A percentile compares a stretch with the other conserved stretches of the same genome.
phyloP scores from a whole-genome alignment of 2,329 filamentous ascomycete genomes.

The Diplodia scrobiculata region DNA sequence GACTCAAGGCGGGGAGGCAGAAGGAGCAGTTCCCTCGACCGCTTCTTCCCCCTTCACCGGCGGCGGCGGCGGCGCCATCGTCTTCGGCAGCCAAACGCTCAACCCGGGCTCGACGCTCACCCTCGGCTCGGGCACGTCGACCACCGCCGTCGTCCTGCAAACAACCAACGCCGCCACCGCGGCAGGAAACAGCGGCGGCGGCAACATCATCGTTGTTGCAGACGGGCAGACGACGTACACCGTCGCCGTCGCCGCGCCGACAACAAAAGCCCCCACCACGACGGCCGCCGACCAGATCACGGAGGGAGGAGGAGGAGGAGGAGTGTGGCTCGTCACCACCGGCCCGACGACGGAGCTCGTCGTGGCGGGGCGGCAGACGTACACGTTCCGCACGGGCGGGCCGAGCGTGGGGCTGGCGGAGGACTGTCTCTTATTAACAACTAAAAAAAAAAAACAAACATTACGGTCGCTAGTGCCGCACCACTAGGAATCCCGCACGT shows the following conservation, averaged over 20 bases:
- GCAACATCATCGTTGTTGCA: slow-evolving; percentile 3
- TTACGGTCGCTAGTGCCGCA: too few species aligned
- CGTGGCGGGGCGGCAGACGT: not conserved
- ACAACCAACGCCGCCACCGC: not conserved
- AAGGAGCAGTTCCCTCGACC: not conserved
- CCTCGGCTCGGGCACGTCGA: slow-evolving; percentile 33
- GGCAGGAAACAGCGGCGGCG: not conserved
- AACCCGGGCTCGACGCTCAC: slow-evolving; percentile 38
- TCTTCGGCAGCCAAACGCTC: slow-evolving; percentile 29
- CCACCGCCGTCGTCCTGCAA: slow-evolving; percentile 34
- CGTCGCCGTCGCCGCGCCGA: slow-evolving; percentile 6
- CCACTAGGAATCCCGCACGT: too few species aligned
- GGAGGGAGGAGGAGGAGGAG: not conserved
- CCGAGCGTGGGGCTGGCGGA: not conserved
- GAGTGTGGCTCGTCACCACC: not conserved
- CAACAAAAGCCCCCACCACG: not conserved
- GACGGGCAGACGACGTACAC: slow-evolving; percentile 7
- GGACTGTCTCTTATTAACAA: too few species aligned
- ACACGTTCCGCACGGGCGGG: slow-evolving; percentile 11
- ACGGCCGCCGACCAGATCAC: not conserved
- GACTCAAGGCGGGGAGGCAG: too few species aligned
- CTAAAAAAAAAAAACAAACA: too few species aligned
- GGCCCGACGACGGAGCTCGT: not conserved
- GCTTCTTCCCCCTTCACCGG: not conserved
- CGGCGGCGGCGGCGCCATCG: not conserved